Conservation (phyloP, 495 filamentous ascomycete genomes). For the Talaromyces wortmannii region DNA sequence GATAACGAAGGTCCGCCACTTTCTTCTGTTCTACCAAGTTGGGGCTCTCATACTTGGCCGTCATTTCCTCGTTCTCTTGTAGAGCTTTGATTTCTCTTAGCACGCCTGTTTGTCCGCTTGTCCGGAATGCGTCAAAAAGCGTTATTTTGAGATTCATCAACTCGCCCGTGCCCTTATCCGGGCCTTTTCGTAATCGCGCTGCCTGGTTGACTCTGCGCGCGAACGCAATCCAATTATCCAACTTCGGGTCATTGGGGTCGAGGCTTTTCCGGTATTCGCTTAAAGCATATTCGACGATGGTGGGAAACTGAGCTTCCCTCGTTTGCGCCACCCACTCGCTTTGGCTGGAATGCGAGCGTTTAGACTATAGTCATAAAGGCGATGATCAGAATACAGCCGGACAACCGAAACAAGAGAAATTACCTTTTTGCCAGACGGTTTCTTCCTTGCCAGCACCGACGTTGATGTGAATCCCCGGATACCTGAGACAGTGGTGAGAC, state of each 20-base stretch:
- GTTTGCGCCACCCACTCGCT: too few relatives aligned
- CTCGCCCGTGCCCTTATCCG: constrained; percentile 1
- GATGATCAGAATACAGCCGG: not conserved
- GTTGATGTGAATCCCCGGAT: constrained; percentile 28
- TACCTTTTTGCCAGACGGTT: not conserved
- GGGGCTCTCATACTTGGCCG: constrained; percentile 32
- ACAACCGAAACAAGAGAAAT: not conserved
- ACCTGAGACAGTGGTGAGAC: constrained; percentile 9
- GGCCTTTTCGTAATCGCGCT: constrained; percentile 17
- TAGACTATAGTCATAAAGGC: not conserved
- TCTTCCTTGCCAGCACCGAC: constrained; percentile 11
- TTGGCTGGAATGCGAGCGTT: too few relatives aligned
- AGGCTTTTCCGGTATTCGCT: constrained; percentile 16
- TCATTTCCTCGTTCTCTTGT: constrained; percentile 46
- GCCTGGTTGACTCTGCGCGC: constrained; percentile 30
- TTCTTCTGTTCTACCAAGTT: constrained; percentile 52
- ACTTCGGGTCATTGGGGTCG: constrained; percentile 3
- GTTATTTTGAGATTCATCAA: constrained; percentile 18
- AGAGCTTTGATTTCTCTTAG: constrained; percentile 50
- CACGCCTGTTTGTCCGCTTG: constrained; percentile 38
- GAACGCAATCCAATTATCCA: constrained; percentile 23
- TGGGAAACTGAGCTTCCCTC: constrained; percentile 9
- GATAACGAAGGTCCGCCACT: constrained; percentile 74
- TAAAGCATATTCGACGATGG: constrained; percentile 18
- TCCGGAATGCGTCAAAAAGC: constrained; percentile 51